Conservation (phyloP, 495 filamentous ascomycete species). For the Annulohypoxylon bovei region DNA sequence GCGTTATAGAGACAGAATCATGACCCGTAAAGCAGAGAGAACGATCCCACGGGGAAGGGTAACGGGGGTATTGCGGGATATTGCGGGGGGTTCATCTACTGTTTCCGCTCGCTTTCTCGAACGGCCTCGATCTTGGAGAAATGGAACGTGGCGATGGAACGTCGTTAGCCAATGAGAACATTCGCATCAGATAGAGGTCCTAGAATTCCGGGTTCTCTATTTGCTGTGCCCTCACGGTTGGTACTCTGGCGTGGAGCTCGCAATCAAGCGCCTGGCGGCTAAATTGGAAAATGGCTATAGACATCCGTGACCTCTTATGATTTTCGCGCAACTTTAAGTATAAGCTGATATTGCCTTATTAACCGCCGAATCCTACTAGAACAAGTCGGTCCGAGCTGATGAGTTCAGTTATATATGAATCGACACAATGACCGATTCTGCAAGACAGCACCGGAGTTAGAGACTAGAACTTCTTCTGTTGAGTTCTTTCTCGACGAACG, state of each 20-base stretch:
- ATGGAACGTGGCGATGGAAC: slow-evolving; percentile 40
- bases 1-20: slow-evolving; percentile 1
- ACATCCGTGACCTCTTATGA: slow-evolving; percentile 25
- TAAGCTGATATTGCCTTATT: slow-evolving; percentile 41
- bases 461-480: slow-evolving; percentile 21
- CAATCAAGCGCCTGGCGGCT: slow-evolving; percentile 43
- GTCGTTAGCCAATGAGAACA: slow-evolving; percentile 11
- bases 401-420: slow-evolving; percentile 31
- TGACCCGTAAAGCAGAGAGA: slow-evolving; percentile 3
- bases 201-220: slow-evolving; percentile 29
- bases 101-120: slow-evolving; percentile 32
- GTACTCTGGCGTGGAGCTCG: slow-evolving; percentile 26
- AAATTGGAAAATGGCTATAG: slow-evolving; percentile 40
- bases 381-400: slow-evolving; percentile 39
- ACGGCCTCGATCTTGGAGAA: slow-evolving; percentile 31
- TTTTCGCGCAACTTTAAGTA: slow-evolving; percentile 21
- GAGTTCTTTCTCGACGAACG: slow-evolving; percentile 7
- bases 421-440: slow-evolving; percentile 14
- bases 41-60: slow-evolving; percentile 12
- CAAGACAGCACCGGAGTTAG: neutral
- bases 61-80: slow-evolving; percentile 29
- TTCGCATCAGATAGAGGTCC: neutral
- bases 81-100: slow-evolving; percentile 25
- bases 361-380: slow-evolving; percentile 39
- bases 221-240: slow-evolving; percentile 32